These are phyloP conservation scores for Knufia petricola DNA, from an alignment of 2,329 filamentous ascomycete species.

Conservation along the genomic window DNA sequence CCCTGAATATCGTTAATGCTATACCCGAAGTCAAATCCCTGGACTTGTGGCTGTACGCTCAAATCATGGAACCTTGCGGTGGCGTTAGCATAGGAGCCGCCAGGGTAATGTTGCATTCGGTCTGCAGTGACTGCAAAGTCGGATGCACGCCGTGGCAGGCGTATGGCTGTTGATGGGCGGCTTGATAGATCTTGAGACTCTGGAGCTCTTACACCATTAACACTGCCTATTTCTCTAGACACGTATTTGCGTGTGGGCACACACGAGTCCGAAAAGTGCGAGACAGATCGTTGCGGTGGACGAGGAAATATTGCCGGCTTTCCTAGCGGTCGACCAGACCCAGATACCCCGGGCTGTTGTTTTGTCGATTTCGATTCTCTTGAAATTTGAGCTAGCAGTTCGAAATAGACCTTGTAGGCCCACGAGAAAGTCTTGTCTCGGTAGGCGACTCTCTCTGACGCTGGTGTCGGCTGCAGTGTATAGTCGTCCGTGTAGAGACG, in stretches of 20 bases:
- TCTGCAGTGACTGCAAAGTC: neutral
- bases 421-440: slow-evolving; percentile 59
- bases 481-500: neutral
- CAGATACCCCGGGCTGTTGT: slow-evolving; percentile 29
- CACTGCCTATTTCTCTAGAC: neutral
- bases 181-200: slow-evolving; percentile 11
- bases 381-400: slow-evolving; percentile 57
- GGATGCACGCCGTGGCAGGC: neutral
- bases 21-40: neutral
- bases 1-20: neutral
- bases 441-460: slow-evolving; percentile 35
- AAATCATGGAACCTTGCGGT: neutral
- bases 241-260: neutral
- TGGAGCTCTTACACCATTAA: no score
- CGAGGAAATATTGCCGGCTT: slow-evolving; percentile 53
- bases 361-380: slow-evolving; percentile 31
- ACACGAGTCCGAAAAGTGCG: slow-evolving; percentile 34
- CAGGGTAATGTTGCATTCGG: neutral
- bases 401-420: slow-evolving; percentile 64
- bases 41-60: neutral
- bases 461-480: slow-evolving; percentile 13
- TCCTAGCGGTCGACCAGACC: slow-evolving; percentile 31
- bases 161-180: slow-evolving; percentile 20
- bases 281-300: slow-evolving; percentile 48
- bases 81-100: neutral